Conservation (phyloP, 495 filamentous ascomycete genomes). For the Trichocladium uniseriatum region DNA sequence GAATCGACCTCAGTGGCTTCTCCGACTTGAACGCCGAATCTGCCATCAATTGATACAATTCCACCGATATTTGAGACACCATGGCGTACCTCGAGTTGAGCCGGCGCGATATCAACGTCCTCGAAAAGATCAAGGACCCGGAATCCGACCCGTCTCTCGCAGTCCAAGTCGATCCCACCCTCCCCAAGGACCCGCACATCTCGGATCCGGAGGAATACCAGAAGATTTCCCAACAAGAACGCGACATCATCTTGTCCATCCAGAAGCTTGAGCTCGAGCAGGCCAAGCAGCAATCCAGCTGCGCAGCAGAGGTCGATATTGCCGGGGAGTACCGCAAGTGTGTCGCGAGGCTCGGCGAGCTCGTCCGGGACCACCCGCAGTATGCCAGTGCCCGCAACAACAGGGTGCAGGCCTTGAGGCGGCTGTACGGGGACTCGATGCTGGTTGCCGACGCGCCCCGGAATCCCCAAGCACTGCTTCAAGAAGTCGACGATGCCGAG, state of each 20-base stretch:
- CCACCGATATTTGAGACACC: constrained; percentile 6
- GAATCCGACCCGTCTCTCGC: constrained; percentile 52
- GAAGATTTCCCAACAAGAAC: constrained; percentile 33
- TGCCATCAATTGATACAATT: not conserved
- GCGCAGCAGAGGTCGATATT: constrained; percentile 15
- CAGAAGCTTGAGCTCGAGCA: constrained; percentile 40
- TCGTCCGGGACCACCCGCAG: constrained; percentile 49
- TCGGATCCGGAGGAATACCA: constrained; percentile 29
- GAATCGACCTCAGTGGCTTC: not conserved
- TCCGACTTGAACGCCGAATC: not conserved
- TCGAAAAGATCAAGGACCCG: constrained; percentile 71
- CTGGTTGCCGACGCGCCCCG: constrained; percentile 23
- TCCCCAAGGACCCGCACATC: constrained; percentile 55
- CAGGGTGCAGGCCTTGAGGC: constrained; percentile 59
- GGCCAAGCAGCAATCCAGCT: constrained; percentile 27
- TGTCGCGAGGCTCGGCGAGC: constrained; percentile 37
- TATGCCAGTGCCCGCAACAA: constrained; percentile 74
- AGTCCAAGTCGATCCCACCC: constrained; percentile 44
- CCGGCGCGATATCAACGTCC: constrained; percentile 58
- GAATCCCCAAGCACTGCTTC: constrained; percentile 23
- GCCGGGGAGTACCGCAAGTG: constrained; percentile 32
- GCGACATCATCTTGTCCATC: constrained; percentile 41
- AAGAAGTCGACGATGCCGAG: constrained; percentile 21
- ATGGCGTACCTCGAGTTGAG: constrained; percentile 50
- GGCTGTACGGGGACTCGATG: constrained; percentile 46